Evolutionary conservation across 2,329 filamentous ascomycete genomes (phyloP).

Genomic region (Diplocarpon rosae): DNA sequence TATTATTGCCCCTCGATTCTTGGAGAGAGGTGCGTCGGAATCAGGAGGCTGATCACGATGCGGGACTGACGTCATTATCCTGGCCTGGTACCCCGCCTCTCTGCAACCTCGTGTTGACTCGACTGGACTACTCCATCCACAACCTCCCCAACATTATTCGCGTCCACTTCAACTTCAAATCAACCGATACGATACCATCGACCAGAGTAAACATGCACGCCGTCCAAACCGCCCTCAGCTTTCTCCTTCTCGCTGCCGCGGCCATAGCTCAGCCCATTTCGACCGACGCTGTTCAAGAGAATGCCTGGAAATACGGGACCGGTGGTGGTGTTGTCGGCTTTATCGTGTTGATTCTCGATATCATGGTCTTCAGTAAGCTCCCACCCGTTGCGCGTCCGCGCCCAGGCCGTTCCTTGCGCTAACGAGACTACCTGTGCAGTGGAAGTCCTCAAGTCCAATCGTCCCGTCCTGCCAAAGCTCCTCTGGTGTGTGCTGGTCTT

Average conservation of each 20-base stretch:
- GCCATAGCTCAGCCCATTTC: conserved; percentile 32
- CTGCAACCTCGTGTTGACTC: no score
- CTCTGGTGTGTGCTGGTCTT: conserved; percentile 54
- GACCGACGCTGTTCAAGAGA: conserved; percentile 19
- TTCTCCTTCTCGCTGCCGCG: conserved; percentile 38
- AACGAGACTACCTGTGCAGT: conserved; percentile 31
- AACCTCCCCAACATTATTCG: no score
- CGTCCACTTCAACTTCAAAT: no score
- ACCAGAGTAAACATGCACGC: conserved; percentile 8
- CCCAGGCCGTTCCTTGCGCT: no score
- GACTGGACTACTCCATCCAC: no score
- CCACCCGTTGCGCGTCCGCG: neutral
- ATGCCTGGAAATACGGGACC: conserved; percentile 47
- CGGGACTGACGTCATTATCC: no score
- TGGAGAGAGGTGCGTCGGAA: no score
- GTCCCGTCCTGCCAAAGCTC: conserved; percentile 44
- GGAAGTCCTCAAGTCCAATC: conserved; percentile 53
- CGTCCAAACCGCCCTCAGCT: conserved; percentile 21
- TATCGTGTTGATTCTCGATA: conserved; percentile 49
- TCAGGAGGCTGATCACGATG: no score
- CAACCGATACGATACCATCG: no score
- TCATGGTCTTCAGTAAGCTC: conserved; percentile 51
- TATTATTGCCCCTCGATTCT: no score
- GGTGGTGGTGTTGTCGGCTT: conserved; percentile 52
- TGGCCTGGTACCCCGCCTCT: no score